Evolutionary conservation across 2,329 filamentous ascomycete genomes (phyloP).

Genomic region (Botrytis cinerea): DNA sequence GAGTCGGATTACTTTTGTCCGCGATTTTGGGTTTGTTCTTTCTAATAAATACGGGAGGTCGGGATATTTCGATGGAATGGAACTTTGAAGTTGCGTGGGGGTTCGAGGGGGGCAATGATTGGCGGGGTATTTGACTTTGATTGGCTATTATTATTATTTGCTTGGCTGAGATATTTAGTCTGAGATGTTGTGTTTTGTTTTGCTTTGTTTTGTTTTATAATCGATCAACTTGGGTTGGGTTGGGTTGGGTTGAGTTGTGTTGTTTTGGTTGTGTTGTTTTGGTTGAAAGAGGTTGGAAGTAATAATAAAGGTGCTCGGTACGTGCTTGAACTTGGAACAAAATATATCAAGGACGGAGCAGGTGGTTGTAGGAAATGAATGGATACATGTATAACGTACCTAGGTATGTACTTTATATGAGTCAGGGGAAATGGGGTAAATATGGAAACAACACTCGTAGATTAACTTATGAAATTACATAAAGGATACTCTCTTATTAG

Average conservation of each 20-base stretch:
- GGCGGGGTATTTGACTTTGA: not conserved
- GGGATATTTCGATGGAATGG: constrained; percentile 8
- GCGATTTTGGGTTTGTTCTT: constrained; percentile 2
- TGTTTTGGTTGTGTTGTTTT: not conserved
- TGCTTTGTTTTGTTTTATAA: not conserved
- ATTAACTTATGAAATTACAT: not conserved
- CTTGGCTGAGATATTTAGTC: not conserved
- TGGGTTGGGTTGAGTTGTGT: not conserved
- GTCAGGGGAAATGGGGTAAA: constrained; percentile 6
- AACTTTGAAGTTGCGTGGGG: not conserved
- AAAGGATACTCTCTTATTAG: not conserved
- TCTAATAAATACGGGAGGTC: constrained; percentile 15
- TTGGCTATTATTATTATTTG: not conserved
- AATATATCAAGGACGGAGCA: not conserved
- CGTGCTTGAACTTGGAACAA: not conserved
- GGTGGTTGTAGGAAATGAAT: not conserved
- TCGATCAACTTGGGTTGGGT: not conserved
- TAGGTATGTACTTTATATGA: not conserved
- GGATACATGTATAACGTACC: not conserved
- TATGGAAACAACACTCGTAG: not conserved
- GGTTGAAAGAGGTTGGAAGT: not conserved
- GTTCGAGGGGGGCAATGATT: constrained; percentile 3
- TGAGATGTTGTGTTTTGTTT: not conserved
- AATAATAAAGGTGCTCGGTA: not conserved
- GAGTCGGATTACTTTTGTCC: constrained; percentile 18